phyloP scores from a whole-genome alignment of 352 stramenopile species.

The Phytophthora citrophthora region DNA sequence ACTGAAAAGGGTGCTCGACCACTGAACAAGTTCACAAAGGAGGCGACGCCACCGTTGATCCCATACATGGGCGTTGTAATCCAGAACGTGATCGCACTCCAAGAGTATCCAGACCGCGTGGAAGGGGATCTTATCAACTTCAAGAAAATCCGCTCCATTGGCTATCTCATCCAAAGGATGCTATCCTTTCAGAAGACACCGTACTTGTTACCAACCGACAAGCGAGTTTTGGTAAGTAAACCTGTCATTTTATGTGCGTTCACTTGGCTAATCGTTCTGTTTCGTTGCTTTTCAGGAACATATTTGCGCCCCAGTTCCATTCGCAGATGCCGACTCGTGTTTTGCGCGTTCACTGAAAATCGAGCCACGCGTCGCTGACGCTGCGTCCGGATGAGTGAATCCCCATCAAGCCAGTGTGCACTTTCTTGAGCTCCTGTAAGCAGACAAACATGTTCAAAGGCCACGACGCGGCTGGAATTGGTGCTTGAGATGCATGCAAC shows the following conservation, averaged over 20 bases:
- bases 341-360: conserved; percentile 84
- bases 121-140: conserved; percentile 88
- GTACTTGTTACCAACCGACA: conserved; percentile 81
- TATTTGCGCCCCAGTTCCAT: conserved; percentile 73
- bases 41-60: conserved; percentile 71
- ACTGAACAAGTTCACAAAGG: conserved; percentile 83
- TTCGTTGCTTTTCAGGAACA: conserved; percentile 55
- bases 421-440: neutral
- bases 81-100: conserved; percentile 84
- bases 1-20: conserved; percentile 84
- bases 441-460: neutral
- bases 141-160: conserved; percentile 86
- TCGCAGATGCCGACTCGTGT: conserved; percentile 69
- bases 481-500: neutral
- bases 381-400: conserved; percentile 14
- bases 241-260: neutral
- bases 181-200: conserved; percentile 75
- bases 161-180: conserved; percentile 61
- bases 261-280: conserved; percentile 3
- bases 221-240: conserved; percentile 75
- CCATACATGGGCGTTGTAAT: conserved; percentile 88
- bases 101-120: conserved; percentile 83
- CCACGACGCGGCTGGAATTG: neutral
- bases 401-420: neutral
- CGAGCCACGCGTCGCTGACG: conserved; percentile 74